Evolutionary conservation across 352 stramenopile species (phyloP), one percentile per base, ranked within the genome.

Genomic region (Pythium brachiatum): DNA sequence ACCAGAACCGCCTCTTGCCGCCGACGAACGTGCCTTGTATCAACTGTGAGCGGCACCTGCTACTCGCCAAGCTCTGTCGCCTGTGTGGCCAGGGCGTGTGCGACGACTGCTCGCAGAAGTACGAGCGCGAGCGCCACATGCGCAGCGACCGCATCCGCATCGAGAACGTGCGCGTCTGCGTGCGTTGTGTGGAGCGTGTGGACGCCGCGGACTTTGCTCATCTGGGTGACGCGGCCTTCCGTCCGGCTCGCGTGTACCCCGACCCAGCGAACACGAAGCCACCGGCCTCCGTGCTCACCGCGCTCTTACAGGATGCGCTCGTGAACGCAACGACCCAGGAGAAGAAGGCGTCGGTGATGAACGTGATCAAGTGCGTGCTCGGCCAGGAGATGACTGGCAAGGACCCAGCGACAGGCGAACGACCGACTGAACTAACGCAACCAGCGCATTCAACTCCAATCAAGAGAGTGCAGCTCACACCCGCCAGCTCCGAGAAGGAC

Each of bases 41-140:
- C 27, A 81, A 74, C 60, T 91, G 82, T 38, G 76, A 73, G 12
- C 82, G 79, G 57, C 76, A 67, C 20, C 60, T 90, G 38, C 53
- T 76, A n/a, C 7, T 68, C 59, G 69, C 71, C 21, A 80, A 83
- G 52, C 70, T 70, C n/a, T 91, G 82, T 55, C 69, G 83, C 32
- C 58, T 91, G 21, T 89, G 82, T 39, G 78, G 78, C 9, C 83
- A 85, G 59, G 63, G 72, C 47, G 79, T 89, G 31, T 91, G 82
- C 57, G 59, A 74, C 48, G 67, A 65, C 43, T 91, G 82, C 59
- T 76, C 66, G 29, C 53, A 25, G 48, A 72, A 72, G 32, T 66
- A 74, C 39, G 66, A 77, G 46, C 66, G 72, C 9, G 67, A 75
- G 52, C 66, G 74, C 16, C n/a, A 31, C 2, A 26, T 60, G 15